A percentile compares a stretch with the other conserved stretches of the same genome.
These are phyloP conservation scores for Claviceps spartinae DNA, from an alignment of 2,329 filamentous ascomycete genomes.

Conservation along the genomic window DNA sequence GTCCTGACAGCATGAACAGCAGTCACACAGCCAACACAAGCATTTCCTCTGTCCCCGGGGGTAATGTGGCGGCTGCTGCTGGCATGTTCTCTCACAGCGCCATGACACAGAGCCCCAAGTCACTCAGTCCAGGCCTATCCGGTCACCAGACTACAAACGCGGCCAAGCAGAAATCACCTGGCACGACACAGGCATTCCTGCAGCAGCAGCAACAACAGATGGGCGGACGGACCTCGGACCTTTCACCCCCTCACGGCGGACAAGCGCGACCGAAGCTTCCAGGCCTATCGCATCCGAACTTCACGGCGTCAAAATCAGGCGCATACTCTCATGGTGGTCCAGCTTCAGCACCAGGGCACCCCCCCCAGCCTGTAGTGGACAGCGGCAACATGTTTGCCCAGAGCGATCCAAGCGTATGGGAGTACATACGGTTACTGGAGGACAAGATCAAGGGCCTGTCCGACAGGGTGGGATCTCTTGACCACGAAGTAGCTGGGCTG, in stretches of 20 bases:
- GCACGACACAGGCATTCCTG: conserved; percentile 49
- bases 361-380: conserved; percentile 40
- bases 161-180: conserved; percentile 50
- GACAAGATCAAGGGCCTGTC: conserved; percentile 28
- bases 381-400: conserved; percentile 54
- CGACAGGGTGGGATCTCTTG: conserved; percentile 21
- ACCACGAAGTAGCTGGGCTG: conserved; percentile 19
- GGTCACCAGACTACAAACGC: conserved; percentile 38
- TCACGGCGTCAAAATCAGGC: conserved; percentile 17
- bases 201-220: conserved; percentile 36
- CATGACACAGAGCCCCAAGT: conserved; percentile 80
- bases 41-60: conserved; percentile 33
- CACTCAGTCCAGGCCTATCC: conserved; percentile 53
- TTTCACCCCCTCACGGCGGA: conserved; percentile 38
- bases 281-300: conserved; percentile 23
- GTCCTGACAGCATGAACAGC: conserved; percentile 27
- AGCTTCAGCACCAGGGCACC: conserved; percentile 26
- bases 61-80: conserved; percentile 32
- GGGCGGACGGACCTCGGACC: conserved; percentile 41
- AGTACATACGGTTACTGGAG: conserved; percentile 59
- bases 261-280: conserved; percentile 26
- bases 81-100: conserved; percentile 57
- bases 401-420: conserved; percentile 51
- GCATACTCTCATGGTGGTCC: conserved; percentile 17
- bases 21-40: conserved; percentile 36